These are phyloP conservation scores for Ganoderma sinense DNA, from an alignment of 1,284 basidiomycete genomes.

Conservation along the genomic window DNA sequence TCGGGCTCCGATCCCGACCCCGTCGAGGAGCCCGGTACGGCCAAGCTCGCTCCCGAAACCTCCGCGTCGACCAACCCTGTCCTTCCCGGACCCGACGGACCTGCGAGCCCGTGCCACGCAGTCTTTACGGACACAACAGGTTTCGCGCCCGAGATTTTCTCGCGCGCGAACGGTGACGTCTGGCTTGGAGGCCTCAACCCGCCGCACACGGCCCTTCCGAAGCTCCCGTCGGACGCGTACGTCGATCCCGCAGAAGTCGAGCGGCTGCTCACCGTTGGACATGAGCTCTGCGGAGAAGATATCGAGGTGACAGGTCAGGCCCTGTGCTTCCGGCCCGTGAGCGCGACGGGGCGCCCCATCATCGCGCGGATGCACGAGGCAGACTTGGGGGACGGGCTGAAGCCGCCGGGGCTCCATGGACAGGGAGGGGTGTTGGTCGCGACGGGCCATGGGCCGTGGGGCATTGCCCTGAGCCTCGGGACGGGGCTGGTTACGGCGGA, in stretches of 20 bases:
- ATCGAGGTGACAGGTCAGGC: slow-evolving; percentile 35
- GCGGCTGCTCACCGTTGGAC: slow-evolving; percentile 35
- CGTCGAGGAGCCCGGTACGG: not conserved
- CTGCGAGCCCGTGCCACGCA: slow-evolving; percentile 38
- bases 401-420: slow-evolving; percentile 27
- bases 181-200: slow-evolving; percentile 48
- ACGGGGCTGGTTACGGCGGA: slow-evolving; percentile 44
- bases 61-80: slow-evolving; percentile 11
- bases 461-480: slow-evolving; percentile 45
- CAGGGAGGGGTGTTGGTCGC: slow-evolving; percentile 40
- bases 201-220: slow-evolving; percentile 37
- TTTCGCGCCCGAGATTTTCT: slow-evolving; percentile 47
- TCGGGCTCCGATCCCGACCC: slow-evolving; percentile 9
- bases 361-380: slow-evolving; percentile 39
- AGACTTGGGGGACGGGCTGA: slow-evolving; percentile 37
- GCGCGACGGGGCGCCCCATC: slow-evolving; percentile 40
- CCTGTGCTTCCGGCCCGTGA: slow-evolving; percentile 47
- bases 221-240: slow-evolving; percentile 35
- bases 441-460: slow-evolving; percentile 48
- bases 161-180: slow-evolving; percentile 42
- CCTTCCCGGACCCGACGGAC: slow-evolving; percentile 3
- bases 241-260: slow-evolving; percentile 27
- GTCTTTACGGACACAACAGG: slow-evolving; percentile 42
- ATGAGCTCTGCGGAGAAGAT: slow-evolving; percentile 36
- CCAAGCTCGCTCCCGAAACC: not conserved